Percentiles rank a stretch among this genome's conserved stretches.
These are phyloP conservation scores for Fusarium denticulatum DNA, from an alignment of 2,329 filamentous ascomycete genomes.

Conservation along the genomic window DNA sequence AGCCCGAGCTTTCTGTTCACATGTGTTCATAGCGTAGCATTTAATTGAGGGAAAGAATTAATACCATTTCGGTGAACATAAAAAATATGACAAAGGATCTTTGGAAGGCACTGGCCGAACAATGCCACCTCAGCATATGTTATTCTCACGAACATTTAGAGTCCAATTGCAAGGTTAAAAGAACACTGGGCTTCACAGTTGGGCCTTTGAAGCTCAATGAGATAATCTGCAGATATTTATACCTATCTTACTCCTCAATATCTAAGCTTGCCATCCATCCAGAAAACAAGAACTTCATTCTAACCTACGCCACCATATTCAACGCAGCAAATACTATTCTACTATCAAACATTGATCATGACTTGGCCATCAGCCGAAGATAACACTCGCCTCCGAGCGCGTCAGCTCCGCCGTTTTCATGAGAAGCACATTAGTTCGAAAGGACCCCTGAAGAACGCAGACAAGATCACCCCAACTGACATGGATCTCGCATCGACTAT, in stretches of 20 bases:
- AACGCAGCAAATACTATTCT: background rate
- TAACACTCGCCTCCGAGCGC: background rate
- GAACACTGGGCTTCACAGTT: rapidly evolving
- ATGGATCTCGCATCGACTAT: background rate
- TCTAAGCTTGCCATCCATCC: background rate
- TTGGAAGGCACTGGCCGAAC: rapidly evolving
- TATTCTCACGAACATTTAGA: background rate
- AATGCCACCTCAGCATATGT: rapidly evolving
- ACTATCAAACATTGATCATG: background rate
- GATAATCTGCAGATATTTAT: rapidly evolving
- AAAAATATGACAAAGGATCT: background rate
- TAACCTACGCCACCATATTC: background rate
- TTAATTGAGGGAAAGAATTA: rapidly evolving
- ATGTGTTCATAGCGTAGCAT: rapidly evolving
- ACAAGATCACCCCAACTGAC: background rate
- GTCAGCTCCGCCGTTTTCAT: background rate
- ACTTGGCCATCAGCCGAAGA: background rate
- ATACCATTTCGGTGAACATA: rapidly evolving
- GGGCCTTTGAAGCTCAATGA: rapidly evolving
- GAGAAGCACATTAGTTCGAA: background rate
- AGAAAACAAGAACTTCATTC: background rate
- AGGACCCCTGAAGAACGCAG: background rate
- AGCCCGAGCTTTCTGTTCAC: rapidly evolving
- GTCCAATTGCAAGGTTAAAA: no score
- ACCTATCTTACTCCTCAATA: no score